Conservation (phyloP, 2,329 filamentous ascomycete genomes). For the Chrysoporthe deuterocubensis region DNA sequence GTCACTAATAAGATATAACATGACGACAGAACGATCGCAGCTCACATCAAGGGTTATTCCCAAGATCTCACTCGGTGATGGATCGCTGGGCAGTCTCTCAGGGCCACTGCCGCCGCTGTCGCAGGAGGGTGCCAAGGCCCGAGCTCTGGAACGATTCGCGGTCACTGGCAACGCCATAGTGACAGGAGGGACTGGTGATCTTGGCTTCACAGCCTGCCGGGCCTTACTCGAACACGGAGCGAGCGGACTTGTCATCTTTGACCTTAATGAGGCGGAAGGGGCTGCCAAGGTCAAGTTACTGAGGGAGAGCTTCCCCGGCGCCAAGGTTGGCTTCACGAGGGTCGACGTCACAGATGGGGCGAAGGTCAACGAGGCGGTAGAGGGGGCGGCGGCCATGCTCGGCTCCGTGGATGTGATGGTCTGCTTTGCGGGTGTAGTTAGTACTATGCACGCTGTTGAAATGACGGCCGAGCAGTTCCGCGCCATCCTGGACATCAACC, state of each 20-base stretch:
- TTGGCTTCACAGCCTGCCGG: constrained; percentile 60
- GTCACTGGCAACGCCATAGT: constrained; percentile 48
- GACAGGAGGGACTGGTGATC: constrained; percentile 68
- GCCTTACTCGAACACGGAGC: constrained; percentile 73
- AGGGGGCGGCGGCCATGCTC: constrained; percentile 45
- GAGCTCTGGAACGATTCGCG: constrained; percentile 36
- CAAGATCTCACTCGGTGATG: constrained; percentile 21
- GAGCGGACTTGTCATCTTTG: constrained; percentile 62
- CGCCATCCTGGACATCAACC: constrained; percentile 70
- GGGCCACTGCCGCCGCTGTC: constrained; percentile 22
- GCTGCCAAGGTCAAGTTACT: constrained; percentile 49
- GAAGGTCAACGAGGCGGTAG: constrained; percentile 39
- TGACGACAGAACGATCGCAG: constrained; percentile 28
- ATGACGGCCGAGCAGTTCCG: constrained; percentile 64
- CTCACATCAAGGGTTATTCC: constrained; percentile 26
- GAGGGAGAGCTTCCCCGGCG: constrained; percentile 55
- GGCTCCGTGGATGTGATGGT: constrained; percentile 60
- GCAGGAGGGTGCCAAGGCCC: constrained; percentile 10
- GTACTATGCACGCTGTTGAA: constrained; percentile 63
- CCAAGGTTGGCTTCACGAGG: constrained; percentile 52
- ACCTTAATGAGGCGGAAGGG: constrained; percentile 47
- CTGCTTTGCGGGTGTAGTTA: constrained; percentile 72
- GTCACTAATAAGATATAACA: neutral
- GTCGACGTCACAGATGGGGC: constrained; percentile 56
- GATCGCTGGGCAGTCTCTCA: constrained; percentile 19